Base-by-base conservation (phyloP, 176 grass and related monocot species). In the Elaeis guineensis region DNA sequence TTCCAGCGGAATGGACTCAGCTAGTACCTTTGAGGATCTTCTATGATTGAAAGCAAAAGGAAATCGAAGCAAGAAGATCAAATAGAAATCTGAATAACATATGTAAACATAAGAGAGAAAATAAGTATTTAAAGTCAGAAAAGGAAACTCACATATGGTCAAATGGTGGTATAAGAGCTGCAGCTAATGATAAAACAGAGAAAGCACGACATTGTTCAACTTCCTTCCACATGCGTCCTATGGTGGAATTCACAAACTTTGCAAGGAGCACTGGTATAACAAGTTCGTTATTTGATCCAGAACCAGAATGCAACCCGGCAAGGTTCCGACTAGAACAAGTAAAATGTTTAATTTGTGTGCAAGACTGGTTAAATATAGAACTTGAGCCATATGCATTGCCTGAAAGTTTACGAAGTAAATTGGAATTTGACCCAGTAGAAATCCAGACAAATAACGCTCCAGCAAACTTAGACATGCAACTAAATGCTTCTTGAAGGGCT, bases 1-100 rank as follows among this genome's bases (percentile, higher is more conserved):
- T 64, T 72, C 67, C 55, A 80, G 67, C 9, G 79, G 21, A 17
- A 98, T 79, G 6, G 84, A 85, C 50, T 85, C 67, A 2, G 76
- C 76, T 51, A 98, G 76, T 70, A 85, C 75, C 63, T 83, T 89
- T 16, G 82, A 60, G 32, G 93, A 91, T 85, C 93, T 98, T 64
- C 65, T 59, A n/a, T 12, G 35, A 74, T 79, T 49, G 63, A 88
- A 62, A 74, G 4, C 5, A 22, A 30, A 19, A 28, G 52, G 18
- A 61, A 74, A 51, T 61, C 28, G 25, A 78, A 72, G 21, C 2
- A 72, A 48, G 19, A 68, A 72, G 30, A 64, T 17, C 63, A 32
- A 49, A 72, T 32, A 7, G 12, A 26, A 77, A 6, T 74, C 28
- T 21, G 9, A 53, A 25, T 18, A 59, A 66, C 25, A 48, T 28